These are phyloP conservation scores for Kernera saxatilis DNA, from an alignment of 345 rosid species.

Conservation along the genomic window DNA sequence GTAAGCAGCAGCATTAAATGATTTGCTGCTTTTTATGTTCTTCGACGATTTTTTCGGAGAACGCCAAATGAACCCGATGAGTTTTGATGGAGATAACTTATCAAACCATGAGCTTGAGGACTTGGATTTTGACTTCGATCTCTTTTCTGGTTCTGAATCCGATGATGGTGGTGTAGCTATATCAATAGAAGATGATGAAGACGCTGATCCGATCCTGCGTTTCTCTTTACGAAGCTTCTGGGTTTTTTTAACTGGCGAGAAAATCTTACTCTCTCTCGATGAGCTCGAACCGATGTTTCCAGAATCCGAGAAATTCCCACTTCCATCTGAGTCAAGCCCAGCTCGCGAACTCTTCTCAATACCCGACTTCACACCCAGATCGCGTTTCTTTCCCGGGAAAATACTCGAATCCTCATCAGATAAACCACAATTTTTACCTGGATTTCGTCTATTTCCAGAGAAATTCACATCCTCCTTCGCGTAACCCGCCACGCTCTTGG, in stretches of 20 bases:
- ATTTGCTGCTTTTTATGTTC: slow-evolving; percentile 16
- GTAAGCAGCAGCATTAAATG: not conserved
- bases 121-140: slow-evolving; percentile 13
- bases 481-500: slow-evolving; percentile 21
- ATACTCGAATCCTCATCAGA: slow-evolving; percentile 16
- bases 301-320: slow-evolving; percentile 25
- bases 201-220: slow-evolving; percentile 15
- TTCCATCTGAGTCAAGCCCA: slow-evolving; percentile 14
- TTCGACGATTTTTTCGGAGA: slow-evolving; percentile 43
- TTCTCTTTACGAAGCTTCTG: slow-evolving; percentile 27
- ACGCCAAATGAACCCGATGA: slow-evolving; percentile 59
- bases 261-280: not conserved
- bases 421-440: slow-evolving; percentile 10
- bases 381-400: not conserved
- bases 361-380: slow-evolving; percentile 18
- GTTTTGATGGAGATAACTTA: slow-evolving; percentile 51
- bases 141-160: slow-evolving; percentile 1
- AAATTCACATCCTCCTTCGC: slow-evolving; percentile 3
- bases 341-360: not conserved
- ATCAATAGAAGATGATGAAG: slow-evolving; percentile 21
- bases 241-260: slow-evolving; percentile 15
- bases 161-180: slow-evolving; percentile 14
- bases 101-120: slow-evolving; percentile 24
- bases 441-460: slow-evolving; percentile 14
- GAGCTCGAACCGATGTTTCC: slow-evolving; percentile 11